Percentiles rank a stretch among this genome's conserved stretches.
phyloP scores from a whole-genome alignment of 306 rosid genomes.

The Cicer pinnatifidum region DNA sequence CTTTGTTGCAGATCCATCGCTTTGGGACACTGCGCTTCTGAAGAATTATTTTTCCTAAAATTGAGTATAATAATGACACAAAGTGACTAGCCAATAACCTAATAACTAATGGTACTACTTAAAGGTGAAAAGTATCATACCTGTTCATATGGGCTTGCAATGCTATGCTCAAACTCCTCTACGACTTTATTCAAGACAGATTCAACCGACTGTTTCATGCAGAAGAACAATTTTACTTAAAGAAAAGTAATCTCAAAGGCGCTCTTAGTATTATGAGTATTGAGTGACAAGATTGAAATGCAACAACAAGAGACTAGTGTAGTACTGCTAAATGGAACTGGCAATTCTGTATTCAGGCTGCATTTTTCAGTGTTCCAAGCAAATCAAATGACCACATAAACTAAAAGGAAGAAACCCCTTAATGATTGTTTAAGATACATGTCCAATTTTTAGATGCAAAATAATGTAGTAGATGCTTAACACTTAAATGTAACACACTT shows the following conservation, averaged over 20 bases:
- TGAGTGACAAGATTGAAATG: conserved; percentile 33
- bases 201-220: conserved; percentile 75
- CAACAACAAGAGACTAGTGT: conserved; percentile 26
- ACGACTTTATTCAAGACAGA: conserved; percentile 81
- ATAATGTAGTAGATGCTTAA: conserved; percentile 20
- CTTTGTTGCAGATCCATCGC: conserved; percentile 57
- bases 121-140: conserved; percentile 49
- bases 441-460: conserved; percentile 7
- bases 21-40: conserved; percentile 52
- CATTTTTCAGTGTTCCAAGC: conserved; percentile 19
- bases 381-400: neutral
- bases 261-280: conserved; percentile 23
- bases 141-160: conserved; percentile 65
- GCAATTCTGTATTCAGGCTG: conserved; percentile 40
- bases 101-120: conserved; percentile 3
- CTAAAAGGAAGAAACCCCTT: neutral
- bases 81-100: neutral
- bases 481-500: conserved; percentile 2
- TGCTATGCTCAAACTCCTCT: conserved; percentile 86
- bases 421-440: neutral
- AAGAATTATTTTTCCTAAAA: neutral
- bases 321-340: conserved; percentile 33
- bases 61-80: conserved; percentile 1
- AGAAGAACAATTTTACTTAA: conserved; percentile 44
- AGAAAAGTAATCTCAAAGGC: conserved; percentile 34